phyloP scores from a whole-genome alignment of 257 asterid genomes.

The Scutellaria baicalensis region DNA sequence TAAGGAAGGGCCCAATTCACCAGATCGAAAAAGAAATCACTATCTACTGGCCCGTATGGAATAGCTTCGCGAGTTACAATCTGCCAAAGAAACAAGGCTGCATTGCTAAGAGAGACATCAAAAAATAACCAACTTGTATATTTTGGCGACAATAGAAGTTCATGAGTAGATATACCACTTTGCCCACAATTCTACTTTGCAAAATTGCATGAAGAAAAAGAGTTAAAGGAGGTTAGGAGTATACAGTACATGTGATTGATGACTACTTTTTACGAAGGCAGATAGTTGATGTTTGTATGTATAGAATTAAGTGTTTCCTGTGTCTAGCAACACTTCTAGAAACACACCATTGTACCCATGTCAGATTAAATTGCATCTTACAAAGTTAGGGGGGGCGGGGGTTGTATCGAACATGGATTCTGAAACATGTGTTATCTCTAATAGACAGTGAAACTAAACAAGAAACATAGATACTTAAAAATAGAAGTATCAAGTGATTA shows the following conservation, averaged over 20 bases:
- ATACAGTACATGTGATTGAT: not conserved
- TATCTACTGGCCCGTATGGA: conserved; percentile 49
- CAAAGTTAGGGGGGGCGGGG: no score
- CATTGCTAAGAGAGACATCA: not conserved
- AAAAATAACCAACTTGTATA: not conserved
- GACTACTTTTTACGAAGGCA: not conserved
- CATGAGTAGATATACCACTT: not conserved
- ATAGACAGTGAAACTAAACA: no score
- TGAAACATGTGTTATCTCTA: not conserved
- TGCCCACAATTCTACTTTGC: not conserved
- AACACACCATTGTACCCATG: not conserved
- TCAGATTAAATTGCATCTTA: not conserved
- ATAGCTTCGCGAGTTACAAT: conserved; percentile 77
- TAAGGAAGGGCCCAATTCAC: conserved; percentile 91
- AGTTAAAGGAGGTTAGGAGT: not conserved
- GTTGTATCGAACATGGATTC: not conserved
- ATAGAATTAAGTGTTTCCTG: no score
- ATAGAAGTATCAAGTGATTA: no score
- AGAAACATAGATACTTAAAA: no score
- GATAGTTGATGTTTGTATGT: no score
- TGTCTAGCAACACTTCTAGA: not conserved
- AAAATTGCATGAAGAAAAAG: not conserved
- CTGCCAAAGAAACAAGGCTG: conserved; percentile 33
- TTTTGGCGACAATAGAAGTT: conserved; percentile 4
- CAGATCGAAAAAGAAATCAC: conserved; percentile 44